These are phyloP conservation scores for Leccinum subgranulosum DNA, from an alignment of 768 basidiomycete genomes.

Conservation along the genomic window DNA sequence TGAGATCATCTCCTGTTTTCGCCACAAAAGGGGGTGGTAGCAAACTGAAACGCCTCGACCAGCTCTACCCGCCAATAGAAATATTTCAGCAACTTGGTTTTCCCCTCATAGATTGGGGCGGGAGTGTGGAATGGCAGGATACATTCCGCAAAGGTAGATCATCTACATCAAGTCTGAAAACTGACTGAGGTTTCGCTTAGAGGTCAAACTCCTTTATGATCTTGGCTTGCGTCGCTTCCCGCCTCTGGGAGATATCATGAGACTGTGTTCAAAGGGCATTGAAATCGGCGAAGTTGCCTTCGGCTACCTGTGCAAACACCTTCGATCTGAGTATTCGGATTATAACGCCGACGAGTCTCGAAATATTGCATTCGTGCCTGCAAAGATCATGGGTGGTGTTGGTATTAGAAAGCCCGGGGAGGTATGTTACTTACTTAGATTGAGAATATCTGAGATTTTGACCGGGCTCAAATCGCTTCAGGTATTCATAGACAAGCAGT, in stretches of 20 bases:
- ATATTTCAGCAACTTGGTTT: slow-evolving; percentile 64
- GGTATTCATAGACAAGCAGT: too few relatives aligned
- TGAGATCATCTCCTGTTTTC: too few relatives aligned
- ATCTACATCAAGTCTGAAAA: background rate
- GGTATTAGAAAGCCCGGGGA: too few relatives aligned
- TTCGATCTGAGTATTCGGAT: background rate
- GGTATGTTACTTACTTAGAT: too few relatives aligned
- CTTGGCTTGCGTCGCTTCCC: background rate
- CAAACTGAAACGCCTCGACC: slow-evolving; percentile 20
- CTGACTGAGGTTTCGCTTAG: background rate
- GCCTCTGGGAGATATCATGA: background rate
- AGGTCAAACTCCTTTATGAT: background rate
- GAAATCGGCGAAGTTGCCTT: slow-evolving; percentile 55
- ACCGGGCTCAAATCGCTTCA: too few relatives aligned
- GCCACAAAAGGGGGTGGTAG: too few relatives aligned
- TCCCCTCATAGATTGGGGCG: slow-evolving; percentile 83
- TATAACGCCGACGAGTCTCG: slow-evolving; percentile 50
- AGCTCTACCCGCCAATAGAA: slow-evolving; percentile 77
- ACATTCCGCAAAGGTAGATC: background rate
- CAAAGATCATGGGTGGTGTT: too few relatives aligned
- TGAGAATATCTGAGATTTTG: too few relatives aligned
- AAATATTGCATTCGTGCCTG: slow-evolving; percentile 27
- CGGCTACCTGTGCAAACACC: slow-evolving; percentile 69
- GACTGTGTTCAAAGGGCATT: background rate
- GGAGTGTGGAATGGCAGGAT: slow-evolving; percentile 58